These are phyloP conservation scores for Selaginella moellendorffii DNA, from an alignment of 75 land plant species.

Conservation along the genomic window DNA sequence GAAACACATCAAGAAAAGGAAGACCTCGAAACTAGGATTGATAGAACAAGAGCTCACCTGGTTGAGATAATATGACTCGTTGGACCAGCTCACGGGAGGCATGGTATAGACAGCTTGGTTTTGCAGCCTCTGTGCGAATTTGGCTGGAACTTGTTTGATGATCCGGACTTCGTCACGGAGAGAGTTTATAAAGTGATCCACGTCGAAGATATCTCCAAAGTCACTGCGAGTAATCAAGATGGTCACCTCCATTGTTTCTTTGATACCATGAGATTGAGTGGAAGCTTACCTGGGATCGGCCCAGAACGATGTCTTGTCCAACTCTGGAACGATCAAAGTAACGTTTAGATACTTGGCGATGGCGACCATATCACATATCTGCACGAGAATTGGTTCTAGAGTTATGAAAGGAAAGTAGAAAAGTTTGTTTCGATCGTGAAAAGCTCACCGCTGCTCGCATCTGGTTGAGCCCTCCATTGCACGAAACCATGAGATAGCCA, in stretches of 20 bases:
- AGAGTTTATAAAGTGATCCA: constrained; percentile 51
- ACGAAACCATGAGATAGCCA: not conserved
- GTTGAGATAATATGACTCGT: constrained; percentile 43
- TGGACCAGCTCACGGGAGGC: constrained; percentile 56
- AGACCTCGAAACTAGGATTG: too few relatives aligned
- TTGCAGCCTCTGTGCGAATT: constrained; percentile 9
- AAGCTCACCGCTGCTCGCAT: constrained; percentile 7
- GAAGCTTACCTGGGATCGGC: constrained; percentile 60
- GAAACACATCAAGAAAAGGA: too few relatives aligned
- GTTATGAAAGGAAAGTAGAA: not conserved
- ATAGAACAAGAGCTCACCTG: constrained; percentile 3
- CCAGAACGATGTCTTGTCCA: constrained; percentile 84
- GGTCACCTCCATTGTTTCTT: not conserved
- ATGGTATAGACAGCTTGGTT: not conserved
- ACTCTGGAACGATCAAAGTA: constrained; percentile 68
- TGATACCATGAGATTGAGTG: not conserved
- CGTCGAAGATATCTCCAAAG: constrained; percentile 74
- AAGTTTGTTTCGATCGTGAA: not conserved
- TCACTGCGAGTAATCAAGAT: constrained; percentile 32
- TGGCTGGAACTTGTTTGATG: constrained; percentile 43
- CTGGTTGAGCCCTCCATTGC: constrained; percentile 3
- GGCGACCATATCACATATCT: constrained; percentile 88
- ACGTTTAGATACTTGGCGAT: constrained; percentile 57
- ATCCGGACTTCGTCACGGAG: constrained; percentile 62
- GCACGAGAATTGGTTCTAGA: constrained; percentile 4